A percentile compares a stretch with the other conserved stretches of the same genome.
Evolutionary conservation across 371 early-diverging fungal genomes (phyloP).

Genomic region (Rhizopus delemar): DNA sequence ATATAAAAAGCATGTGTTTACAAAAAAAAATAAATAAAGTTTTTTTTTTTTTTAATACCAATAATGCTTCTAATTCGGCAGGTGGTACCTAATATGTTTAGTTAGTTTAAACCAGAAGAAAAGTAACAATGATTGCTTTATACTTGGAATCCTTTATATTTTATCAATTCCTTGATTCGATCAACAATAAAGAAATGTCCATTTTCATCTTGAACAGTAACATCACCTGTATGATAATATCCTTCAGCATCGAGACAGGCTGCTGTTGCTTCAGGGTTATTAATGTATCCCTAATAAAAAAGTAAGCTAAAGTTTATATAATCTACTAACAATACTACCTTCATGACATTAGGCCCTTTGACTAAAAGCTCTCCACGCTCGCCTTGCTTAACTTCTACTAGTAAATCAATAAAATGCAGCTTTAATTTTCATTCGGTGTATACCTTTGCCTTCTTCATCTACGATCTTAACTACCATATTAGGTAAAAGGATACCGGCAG

Average conservation of each 20-base stretch:
- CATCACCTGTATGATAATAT: conserved; percentile 83
- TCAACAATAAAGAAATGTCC: conserved; percentile 68
- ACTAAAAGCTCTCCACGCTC: conserved; percentile 77
- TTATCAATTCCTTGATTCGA: conserved; percentile 77
- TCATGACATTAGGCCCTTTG: conserved; percentile 83
- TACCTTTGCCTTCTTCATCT: conserved; percentile 61
- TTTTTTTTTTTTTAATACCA: conserved; percentile 4
- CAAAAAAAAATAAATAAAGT: neutral
- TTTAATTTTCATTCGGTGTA: neutral
- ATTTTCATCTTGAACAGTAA: conserved; percentile 63
- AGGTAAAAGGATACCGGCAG: conserved; percentile 70
- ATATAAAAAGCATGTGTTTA: neutral
- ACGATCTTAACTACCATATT: conserved; percentile 70
- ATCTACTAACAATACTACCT: conserved; percentile 17
- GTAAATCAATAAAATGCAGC: neutral
- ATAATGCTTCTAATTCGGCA: conserved; percentile 24
- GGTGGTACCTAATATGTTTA: conserved; percentile 14
- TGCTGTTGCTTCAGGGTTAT: conserved; percentile 67
- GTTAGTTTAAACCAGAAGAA: neutral
- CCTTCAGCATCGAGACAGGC: conserved; percentile 61
- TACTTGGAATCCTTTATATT: conserved; percentile 72
- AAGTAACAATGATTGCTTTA: neutral
- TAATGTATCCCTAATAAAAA: conserved; percentile 56
- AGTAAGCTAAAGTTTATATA: neutral
- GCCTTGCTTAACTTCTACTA: conserved; percentile 54